Conservation (phyloP, 2,329 filamentous ascomycete genomes). For the Thermomyces lanuginosus region DNA sequence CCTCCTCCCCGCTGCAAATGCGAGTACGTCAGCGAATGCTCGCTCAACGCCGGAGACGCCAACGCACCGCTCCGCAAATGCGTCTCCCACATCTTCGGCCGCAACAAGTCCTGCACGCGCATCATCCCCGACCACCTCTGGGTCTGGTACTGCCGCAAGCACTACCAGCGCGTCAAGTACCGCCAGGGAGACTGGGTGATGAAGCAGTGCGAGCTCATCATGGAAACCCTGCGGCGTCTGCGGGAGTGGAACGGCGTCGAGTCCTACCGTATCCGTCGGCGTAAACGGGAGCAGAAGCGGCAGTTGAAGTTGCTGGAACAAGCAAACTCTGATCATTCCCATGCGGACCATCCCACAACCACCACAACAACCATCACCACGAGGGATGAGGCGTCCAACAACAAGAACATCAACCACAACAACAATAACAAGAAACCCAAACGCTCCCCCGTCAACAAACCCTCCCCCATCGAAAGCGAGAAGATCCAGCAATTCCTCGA, state of each 20-base stretch:
- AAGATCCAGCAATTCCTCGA: constrained; percentile 15
- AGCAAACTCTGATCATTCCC: background rate
- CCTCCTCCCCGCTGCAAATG: too few relatives aligned
- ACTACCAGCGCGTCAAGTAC: constrained; percentile 63
- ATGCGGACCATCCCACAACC: constrained; percentile 1
- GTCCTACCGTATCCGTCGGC: constrained; percentile 46
- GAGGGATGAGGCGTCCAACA: background rate
- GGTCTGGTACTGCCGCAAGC: constrained; percentile 65
- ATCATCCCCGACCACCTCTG: constrained; percentile 53
- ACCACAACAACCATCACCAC: background rate
- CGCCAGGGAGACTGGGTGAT: constrained; percentile 43
- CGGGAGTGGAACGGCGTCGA: constrained; percentile 45
- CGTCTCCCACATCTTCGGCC: constrained; percentile 66
- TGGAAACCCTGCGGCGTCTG: constrained; percentile 45
- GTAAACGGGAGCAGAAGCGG: constrained; percentile 41
- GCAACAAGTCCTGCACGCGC: constrained; percentile 63
- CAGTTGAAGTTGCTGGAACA: constrained; percentile 1
- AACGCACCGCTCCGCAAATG: constrained; percentile 42
- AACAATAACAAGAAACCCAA: background rate
- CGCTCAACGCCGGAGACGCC: background rate
- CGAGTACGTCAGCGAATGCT: background rate
- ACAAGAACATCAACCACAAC: background rate
- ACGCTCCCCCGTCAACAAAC: constrained; percentile 12
- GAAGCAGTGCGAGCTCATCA: constrained; percentile 48
- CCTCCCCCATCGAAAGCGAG: constrained; percentile 16